A percentile compares a stretch with the other conserved stretches of the same genome.
Evolutionary conservation across 2,329 filamentous ascomycete genomes (phyloP).

Genomic region (Stemphylium vesicarium): DNA sequence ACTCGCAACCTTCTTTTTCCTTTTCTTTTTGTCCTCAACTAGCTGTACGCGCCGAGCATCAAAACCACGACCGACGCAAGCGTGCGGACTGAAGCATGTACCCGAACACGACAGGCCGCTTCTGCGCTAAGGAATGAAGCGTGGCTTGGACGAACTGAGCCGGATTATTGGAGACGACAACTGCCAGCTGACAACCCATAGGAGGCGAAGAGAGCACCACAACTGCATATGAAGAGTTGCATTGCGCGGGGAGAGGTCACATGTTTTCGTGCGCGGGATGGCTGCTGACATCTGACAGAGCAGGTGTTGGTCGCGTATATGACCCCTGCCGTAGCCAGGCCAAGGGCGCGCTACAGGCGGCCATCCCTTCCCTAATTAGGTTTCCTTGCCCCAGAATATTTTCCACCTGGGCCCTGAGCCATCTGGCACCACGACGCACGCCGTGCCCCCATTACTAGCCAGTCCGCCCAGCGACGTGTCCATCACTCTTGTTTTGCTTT

Average conservation of each 20-base stretch:
- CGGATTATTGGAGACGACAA: no score
- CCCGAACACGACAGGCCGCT: no score
- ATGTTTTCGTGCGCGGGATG: slow-evolving; percentile 14
- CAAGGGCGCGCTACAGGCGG: background rate
- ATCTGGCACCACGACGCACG: slow-evolving; percentile 10
- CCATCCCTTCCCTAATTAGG: no score
- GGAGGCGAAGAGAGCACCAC: background rate
- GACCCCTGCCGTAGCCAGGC: background rate
- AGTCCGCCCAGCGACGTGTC: background rate
- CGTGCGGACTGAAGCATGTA: no score
- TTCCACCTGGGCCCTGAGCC: slow-evolving; percentile 2
- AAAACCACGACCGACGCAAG: no score
- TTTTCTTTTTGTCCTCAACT: no score
- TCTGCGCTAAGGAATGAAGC: no score
- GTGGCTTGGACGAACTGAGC: no score
- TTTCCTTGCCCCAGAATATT: slow-evolving; percentile 11
- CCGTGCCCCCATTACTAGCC: slow-evolving; percentile 12
- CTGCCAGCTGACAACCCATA: no score
- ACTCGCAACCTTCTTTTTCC: no score
- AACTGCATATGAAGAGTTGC: background rate
- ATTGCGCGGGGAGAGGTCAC: slow-evolving; percentile 3
- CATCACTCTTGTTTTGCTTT: background rate
- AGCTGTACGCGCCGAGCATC: no score
- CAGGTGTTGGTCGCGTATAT: slow-evolving; percentile 1
- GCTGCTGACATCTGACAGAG: background rate